phyloP scores from a whole-genome alignment of 2,329 filamentous ascomycete genomes.

The Talaromyces verruculosus region DNA sequence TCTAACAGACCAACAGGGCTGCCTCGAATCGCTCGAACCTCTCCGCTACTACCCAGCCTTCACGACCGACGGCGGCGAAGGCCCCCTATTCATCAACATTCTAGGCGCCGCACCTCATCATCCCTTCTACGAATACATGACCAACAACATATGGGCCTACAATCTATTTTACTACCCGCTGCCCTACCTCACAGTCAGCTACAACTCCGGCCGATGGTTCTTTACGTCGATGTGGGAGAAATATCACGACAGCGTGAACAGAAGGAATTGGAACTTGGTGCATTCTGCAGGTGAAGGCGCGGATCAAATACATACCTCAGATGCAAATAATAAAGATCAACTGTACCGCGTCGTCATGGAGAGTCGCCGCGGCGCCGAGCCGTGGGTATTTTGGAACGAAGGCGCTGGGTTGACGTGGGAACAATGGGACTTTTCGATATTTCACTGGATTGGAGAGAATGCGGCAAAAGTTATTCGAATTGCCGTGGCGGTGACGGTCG shows the following conservation, averaged over 20 bases:
- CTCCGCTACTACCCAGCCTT: conserved; percentile 22
- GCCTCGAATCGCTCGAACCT: conserved; percentile 22
- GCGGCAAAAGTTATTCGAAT: conserved; percentile 5
- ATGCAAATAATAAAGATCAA: background rate
- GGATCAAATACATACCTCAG: background rate
- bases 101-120: conserved; percentile 20
- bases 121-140: conserved; percentile 21
- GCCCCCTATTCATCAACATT: conserved; percentile 21
- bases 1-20: conserved; percentile 17
- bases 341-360: conserved; percentile 22
- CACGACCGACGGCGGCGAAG: conserved; percentile 19
- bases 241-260: conserved; percentile 17
- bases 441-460: conserved; percentile 16
- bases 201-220: conserved; percentile 21
- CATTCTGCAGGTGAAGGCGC: background rate
- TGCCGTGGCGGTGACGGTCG: background rate
- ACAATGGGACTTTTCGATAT: conserved; percentile 21
- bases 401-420: conserved; percentile 16
- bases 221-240: conserved; percentile 22
- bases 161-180: conserved; percentile 16
- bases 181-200: conserved; percentile 20
- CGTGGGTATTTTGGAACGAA: conserved; percentile 22
- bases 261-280: conserved; percentile 4
- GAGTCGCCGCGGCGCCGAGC: conserved; percentile 19
- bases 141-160: conserved; percentile 15